Evolutionary conservation across 1,139 yeast species (phyloP).

Genomic region (Geotrichum cucujoidarum): DNA sequence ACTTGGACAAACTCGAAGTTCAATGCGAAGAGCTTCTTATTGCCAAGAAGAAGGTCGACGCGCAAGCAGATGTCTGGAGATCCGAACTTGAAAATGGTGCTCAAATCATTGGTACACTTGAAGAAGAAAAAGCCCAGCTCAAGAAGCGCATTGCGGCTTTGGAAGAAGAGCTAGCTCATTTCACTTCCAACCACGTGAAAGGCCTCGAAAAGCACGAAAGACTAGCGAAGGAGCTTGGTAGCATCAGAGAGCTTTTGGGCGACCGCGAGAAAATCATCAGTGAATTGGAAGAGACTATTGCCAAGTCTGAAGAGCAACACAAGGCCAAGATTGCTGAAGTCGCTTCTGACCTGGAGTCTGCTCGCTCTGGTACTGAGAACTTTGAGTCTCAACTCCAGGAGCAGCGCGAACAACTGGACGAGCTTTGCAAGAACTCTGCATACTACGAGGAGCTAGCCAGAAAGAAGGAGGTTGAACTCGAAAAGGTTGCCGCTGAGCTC

Average conservation of each 20-base stretch:
- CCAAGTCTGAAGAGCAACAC: conserved; percentile 37
- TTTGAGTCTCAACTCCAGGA: conserved; percentile 48
- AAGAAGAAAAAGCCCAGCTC: conserved; percentile 34
- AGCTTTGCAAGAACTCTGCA: conserved; percentile 38
- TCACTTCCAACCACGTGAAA: conserved; percentile 20
- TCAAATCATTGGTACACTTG: conserved; percentile 32
- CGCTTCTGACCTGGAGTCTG: conserved; percentile 32
- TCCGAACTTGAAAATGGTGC: conserved; percentile 37
- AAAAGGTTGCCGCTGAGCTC: conserved; percentile 28
- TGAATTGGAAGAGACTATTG: conserved; percentile 36
- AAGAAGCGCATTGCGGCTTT: conserved; percentile 26
- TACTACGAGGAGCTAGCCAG: conserved; percentile 38
- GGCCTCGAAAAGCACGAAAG: conserved; percentile 21
- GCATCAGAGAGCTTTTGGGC: conserved; percentile 24
- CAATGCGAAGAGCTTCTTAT: conserved; percentile 38
- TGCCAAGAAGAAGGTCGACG: conserved; percentile 37
- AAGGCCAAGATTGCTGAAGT: conserved; percentile 28
- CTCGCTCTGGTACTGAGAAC: conserved; percentile 43
- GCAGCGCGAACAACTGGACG: conserved; percentile 39
- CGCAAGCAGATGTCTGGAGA: conserved; percentile 33
- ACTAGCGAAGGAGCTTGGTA: conserved; percentile 32
- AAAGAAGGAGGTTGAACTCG: conserved; percentile 40
- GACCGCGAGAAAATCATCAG: conserved; percentile 38
- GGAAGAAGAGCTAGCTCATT: conserved; percentile 28
- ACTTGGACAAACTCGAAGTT: conserved; percentile 37